phyloP scores from a whole-genome alignment of 208 protist genomes.

The Balamuthia mandrillaris region DNA sequence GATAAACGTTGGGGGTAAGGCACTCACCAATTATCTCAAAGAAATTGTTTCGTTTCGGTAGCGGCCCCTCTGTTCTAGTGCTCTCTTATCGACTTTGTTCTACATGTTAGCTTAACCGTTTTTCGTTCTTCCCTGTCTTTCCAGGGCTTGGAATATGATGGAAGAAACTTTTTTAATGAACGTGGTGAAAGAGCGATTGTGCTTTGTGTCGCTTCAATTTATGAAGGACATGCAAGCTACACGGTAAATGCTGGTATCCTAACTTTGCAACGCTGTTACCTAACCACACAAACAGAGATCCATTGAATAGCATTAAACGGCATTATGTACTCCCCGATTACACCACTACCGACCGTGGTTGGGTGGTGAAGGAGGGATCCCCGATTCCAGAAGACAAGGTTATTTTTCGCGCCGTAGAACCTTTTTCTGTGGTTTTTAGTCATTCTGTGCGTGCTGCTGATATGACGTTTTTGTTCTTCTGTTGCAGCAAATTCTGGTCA shows the following conservation, averaged over 20 bases:
- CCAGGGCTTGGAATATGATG: constrained; percentile 66
- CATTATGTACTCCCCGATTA: constrained; percentile 35
- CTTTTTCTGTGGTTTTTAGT: too few species aligned
- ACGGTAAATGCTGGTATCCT: neutral
- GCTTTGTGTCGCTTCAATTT: constrained; percentile 59
- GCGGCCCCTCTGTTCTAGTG: neutral
- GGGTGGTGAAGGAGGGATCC: neutral
- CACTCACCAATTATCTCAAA: constrained; percentile 63
- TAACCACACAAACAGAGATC: too few species aligned
- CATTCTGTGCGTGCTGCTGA: too few species aligned
- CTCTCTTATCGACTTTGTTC: neutral
- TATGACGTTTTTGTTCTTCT: too few species aligned
- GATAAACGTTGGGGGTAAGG: constrained; percentile 60
- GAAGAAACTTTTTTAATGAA: constrained; percentile 65
- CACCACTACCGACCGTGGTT: neutral
- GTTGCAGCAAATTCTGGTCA: neutral
- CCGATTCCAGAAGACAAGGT: neutral
- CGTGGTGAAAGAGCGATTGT: constrained; percentile 52
- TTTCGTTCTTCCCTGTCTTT: neutral
- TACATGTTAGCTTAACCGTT: neutral
- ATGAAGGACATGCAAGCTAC: constrained; percentile 27
- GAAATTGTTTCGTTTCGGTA: constrained; percentile 51
- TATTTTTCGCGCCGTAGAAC: neutral
- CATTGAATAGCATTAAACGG: neutral
- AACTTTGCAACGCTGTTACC: too few species aligned